phyloP scores from a whole-genome alignment of 2,329 filamentous ascomycete species.

The Neurospora crassa region DNA sequence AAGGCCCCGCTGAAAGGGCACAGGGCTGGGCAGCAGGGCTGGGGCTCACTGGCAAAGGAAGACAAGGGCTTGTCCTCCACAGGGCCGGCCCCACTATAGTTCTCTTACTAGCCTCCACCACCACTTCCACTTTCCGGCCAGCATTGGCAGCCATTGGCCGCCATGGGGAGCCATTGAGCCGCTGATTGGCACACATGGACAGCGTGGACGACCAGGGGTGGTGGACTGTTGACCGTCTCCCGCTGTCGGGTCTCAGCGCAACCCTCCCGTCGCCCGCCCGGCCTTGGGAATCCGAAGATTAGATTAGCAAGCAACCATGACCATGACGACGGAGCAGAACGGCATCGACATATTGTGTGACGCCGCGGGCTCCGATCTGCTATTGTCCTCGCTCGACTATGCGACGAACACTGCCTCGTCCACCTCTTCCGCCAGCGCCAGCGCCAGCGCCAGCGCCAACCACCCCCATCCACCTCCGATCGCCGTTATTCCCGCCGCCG shows the following conservation, averaged over 20 bases:
- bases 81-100: background rate
- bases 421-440: background rate
- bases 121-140: constrained; percentile 1
- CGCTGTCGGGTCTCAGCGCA: background rate
- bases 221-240: background rate
- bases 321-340: constrained; percentile 20
- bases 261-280: background rate
- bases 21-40: background rate
- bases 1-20: background rate
- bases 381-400: background rate
- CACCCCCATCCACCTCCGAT: background rate
- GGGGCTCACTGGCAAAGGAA: background rate
- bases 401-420: background rate
- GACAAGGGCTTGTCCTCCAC: background rate
- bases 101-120: background rate
- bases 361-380: constrained; percentile 17
- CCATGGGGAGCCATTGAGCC: background rate
- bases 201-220: background rate
- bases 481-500: background rate
- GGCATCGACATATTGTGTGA: constrained; percentile 22
- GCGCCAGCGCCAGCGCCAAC: background rate
- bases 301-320: background rate
- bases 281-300: background rate
- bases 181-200: background rate
- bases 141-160: background rate